Evolutionary conservation across 2,329 filamentous ascomycete genomes (phyloP).

Genomic region (Pestalotiopsis sp.): DNA sequence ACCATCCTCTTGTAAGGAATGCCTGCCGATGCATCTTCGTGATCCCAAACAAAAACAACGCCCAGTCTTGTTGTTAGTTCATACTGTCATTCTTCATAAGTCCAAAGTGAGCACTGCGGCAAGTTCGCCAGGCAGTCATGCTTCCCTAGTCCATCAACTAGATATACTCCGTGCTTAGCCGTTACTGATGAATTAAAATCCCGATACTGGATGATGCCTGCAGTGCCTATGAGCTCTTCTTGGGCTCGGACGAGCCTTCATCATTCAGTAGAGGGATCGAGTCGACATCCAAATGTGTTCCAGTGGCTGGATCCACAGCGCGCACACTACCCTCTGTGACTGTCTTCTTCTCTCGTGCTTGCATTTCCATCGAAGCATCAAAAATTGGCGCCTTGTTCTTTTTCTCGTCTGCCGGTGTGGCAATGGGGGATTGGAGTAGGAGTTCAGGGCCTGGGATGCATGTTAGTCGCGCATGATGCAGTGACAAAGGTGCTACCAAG

Average conservation of each 20-base stretch:
- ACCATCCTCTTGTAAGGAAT: background rate
- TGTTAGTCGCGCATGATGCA: background rate
- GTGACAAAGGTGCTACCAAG: background rate
- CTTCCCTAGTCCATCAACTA: no score
- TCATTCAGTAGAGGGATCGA: slow-evolving; percentile 8
- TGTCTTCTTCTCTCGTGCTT: slow-evolving; percentile 13
- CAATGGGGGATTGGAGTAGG: slow-evolving; percentile 39
- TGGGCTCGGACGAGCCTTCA: slow-evolving; percentile 8
- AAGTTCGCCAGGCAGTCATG: no score
- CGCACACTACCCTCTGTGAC: slow-evolving; percentile 23
- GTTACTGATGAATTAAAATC: slow-evolving; percentile 23
- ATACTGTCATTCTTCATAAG: no score
- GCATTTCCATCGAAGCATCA: slow-evolving; percentile 20
- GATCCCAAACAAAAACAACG: background rate
- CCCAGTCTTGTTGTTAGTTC: slow-evolving; percentile 43
- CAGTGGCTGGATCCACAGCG: slow-evolving; percentile 30
- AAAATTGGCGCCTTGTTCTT: slow-evolving; percentile 21
- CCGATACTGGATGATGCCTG: slow-evolving; percentile 1
- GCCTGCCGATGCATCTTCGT: background rate
- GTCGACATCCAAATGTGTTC: slow-evolving; percentile 35
- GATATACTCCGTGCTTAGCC: background rate
- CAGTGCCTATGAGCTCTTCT: slow-evolving; percentile 6
- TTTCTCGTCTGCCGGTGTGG: slow-evolving; percentile 36
- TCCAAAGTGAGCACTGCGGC: no score
- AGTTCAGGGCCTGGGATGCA: slow-evolving; percentile 20